Base-by-base conservation (phyloP, 495 filamentous ascomycete genomes). In the Podospora pseudocomata region DNA sequence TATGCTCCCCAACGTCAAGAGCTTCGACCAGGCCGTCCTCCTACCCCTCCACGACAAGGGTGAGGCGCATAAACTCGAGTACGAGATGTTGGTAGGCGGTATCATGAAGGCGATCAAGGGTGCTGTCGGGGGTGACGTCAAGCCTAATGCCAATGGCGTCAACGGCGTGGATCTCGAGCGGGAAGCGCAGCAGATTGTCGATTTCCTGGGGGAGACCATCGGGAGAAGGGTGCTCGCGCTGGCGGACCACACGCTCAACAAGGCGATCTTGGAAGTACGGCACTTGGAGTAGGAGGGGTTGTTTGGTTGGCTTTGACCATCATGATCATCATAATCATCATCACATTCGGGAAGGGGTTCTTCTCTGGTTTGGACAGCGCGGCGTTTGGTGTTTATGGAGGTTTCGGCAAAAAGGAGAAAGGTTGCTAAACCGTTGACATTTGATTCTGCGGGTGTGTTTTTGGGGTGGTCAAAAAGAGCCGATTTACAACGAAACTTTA, bases 1-100 rank as follows among this genome's bases (percentile, higher is more conserved):
- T 19, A 84, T 98, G 16, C 73, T 98, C 6, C 92, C 91, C 5
- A 96, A 94, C 73, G 79, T 97, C 16, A 89, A 85, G 68, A 81
- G 89, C 4, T 96, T 94, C 72, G 91, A 95, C 65, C 74, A 70
- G 0, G 83, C 82, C 0, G 80, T 97, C 16, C 82, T 92, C 18
- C 82, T 86, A 65, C 90, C 91, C 19, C 68, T 83, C 5, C 72
- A 66, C 4, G 91, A 91, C 15, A 81, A 87, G 65, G 82, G 83
- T 32, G 86, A 88, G 18, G 85, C 84, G 13, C 80, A 76, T 49
- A 73, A 79, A 9, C 72, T 80, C 2, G 89, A 92, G 69, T 87
- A 84, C 4, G 88, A 92, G 73, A 85, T 84, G 69, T 80, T 92
- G 4, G 75, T 92, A 1, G 82, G 74, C 13, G 88, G 84, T 0